Percentiles rank a stretch among this genome's conserved stretches.
Evolutionary conservation across 306 rosid species (phyloP).

Genomic region (Quercus berberidifolia): DNA sequence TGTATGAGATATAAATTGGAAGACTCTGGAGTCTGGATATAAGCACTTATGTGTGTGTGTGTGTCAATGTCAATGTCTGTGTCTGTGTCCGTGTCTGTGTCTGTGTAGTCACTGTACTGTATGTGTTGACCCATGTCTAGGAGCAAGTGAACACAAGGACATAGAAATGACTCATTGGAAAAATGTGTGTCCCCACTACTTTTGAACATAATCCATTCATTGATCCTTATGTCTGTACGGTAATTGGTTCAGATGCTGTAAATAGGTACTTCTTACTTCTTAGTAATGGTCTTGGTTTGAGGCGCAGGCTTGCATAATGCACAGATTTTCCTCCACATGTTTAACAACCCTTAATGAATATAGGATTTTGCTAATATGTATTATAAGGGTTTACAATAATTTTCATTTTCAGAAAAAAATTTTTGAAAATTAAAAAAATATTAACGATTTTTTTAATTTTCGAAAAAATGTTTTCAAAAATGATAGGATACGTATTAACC

Average conservation of each 20-base stretch:
- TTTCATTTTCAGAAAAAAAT: too few species aligned
- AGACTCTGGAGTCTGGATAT: not conserved
- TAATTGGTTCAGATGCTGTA: not conserved
- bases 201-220: not conserved
- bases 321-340: not conserved
- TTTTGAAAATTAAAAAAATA: too few species aligned
- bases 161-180: not conserved
- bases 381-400: accelerated
- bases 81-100: too few species aligned
- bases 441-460: too few species aligned
- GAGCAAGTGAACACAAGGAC: not conserved
- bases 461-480: too few species aligned
- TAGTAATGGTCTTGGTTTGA: not conserved
- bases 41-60: not conserved
- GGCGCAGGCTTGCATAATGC: not conserved
- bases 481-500: too few species aligned
- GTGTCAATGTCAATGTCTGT: too few species aligned
- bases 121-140: not conserved
- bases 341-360: not conserved
- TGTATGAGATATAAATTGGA: not conserved
- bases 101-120: too few species aligned
- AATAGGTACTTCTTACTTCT: not conserved
- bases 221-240: not conserved
- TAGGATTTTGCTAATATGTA: not conserved
- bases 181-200: not conserved